Base-by-base conservation (phyloP, 1,284 basidiomycete genomes). In the Malassezia japonica region DNA sequence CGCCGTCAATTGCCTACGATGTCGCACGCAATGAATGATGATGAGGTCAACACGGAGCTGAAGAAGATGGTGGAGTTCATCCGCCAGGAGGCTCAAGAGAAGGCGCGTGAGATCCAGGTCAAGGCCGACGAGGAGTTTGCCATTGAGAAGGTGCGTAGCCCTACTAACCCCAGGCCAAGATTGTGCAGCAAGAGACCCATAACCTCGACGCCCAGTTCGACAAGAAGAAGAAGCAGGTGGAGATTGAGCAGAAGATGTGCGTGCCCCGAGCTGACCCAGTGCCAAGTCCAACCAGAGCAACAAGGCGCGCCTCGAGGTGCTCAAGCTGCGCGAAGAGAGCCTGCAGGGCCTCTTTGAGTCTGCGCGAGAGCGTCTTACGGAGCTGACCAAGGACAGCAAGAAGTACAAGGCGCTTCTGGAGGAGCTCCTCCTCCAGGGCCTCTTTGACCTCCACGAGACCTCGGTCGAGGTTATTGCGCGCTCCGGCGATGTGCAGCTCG, bases 231-330 rank as follows among this genome's bases (percentile, higher is more conserved):
- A 70, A 70, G 50, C 66, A 70, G 49, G 66, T 69, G 15, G 59
- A 65, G 40, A 55, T 57, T 6, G 60, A 66, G 12, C 66, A 70
- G 52, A 70, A 68, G 59, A 72, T 72, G 67, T 70, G 55, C 36
- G 66, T 55, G 18, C 13, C 6, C 23, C 13, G 5, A 23, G 21
- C 45, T 46, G 16, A 42, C 8, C 33, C 72, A 98, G 92, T 67
- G 83, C 89, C 6, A 87, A 94, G 73, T 98, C 92, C 3, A 96
- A 87, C 31, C 80, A 91, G 56, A 94, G 89, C 64, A 98, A 98
- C 57, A 66, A 80, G 88, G 89, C 91, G 6, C 87, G 94, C 47
- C 80, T 99, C 65, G 83, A 82, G 74, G 80, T 98, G 24, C 82
- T 98, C 16, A 86, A 92, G 73, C 82, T 84, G 55, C 83, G 91